Conservation (phyloP, 148 eudicot genomes). For the Camellia japonica region DNA sequence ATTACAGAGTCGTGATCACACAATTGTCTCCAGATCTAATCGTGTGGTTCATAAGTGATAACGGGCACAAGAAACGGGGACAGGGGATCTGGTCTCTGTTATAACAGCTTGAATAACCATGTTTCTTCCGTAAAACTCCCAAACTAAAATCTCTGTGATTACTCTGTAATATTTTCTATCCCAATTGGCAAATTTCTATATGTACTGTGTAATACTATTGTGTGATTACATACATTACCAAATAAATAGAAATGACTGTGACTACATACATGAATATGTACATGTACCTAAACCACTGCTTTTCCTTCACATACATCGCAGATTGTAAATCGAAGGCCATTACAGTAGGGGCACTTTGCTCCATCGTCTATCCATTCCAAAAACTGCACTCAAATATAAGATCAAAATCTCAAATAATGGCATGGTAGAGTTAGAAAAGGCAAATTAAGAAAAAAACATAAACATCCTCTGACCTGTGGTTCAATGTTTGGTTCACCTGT, state of each 20-base stretch:
- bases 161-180: neutral
- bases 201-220: neutral
- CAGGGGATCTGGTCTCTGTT: too few species aligned
- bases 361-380: constrained; percentile 90
- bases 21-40: too few species aligned
- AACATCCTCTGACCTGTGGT: constrained; percentile 55
- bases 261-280: neutral
- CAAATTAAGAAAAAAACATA: neutral
- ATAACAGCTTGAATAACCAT: too few species aligned
- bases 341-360: constrained; percentile 84
- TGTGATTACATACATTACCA: neutral
- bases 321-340: constrained; percentile 59
- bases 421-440: neutral
- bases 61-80: too few species aligned
- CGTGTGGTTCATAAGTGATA: too few species aligned
- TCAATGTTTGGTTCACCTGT: constrained; percentile 89
- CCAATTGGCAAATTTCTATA: neutral
- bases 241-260: neutral
- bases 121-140: too few species aligned
- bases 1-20: too few species aligned
- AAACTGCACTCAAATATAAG: constrained; percentile 57
- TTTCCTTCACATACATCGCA: constrained; percentile 75
- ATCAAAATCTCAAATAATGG: neutral
- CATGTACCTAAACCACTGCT: constrained; percentile 16
- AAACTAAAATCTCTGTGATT: neutral